Evolutionary conservation across 2,329 filamentous ascomycete species (phyloP), one percentile per base, ranked within the genome.

Genomic region (Verticillium zaregamsianum): DNA sequence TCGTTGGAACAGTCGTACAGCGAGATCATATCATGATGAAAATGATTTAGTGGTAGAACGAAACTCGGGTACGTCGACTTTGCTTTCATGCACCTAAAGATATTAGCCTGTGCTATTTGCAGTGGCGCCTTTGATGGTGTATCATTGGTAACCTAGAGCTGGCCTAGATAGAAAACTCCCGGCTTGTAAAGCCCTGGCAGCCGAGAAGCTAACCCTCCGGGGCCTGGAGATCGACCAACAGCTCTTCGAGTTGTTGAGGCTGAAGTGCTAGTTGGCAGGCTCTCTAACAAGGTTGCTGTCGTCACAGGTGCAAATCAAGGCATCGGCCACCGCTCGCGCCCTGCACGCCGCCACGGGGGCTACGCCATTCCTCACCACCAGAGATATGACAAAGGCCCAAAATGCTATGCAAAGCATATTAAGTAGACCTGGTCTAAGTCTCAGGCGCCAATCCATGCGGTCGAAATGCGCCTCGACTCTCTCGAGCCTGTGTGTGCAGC

Each of bases 281-380:
- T 61, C 57, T 35, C 57, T 17, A 59, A 57, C 31, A 64, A 64
- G 20, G 63, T 64, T 7, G 63, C 39, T 37, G 37, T 65, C 45
- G 61, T 65, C 54, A 81, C 79, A 0, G 80, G 80, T n/a, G 69
- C 68, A 20, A 74, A 73, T 5, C 71, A 75, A 17, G 79, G 79
- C 1, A 68, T 81, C n/a, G 80, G 80, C 11, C 62, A 80, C 78
- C 3, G 77, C 72, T 32, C 58, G 62, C 3, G 62, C 64, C 28
- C 52, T 65, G 37, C 62, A 64, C 55, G 59, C 62, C 15, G 55
- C 64, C 23, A 4, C 5, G 25, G 64, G 61, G 8, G 64, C 64
- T 5, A 61, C 62, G 28, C 58, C 64, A 33, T 65, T 39, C 55
- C 12, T 40, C 20, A 57, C 55, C 31, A 32, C 55, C 8, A 23